Evolutionary conservation across 257 asterid genomes (phyloP), one percentile per base, ranked within the genome.

Genomic region (Henckelia pumila): DNA sequence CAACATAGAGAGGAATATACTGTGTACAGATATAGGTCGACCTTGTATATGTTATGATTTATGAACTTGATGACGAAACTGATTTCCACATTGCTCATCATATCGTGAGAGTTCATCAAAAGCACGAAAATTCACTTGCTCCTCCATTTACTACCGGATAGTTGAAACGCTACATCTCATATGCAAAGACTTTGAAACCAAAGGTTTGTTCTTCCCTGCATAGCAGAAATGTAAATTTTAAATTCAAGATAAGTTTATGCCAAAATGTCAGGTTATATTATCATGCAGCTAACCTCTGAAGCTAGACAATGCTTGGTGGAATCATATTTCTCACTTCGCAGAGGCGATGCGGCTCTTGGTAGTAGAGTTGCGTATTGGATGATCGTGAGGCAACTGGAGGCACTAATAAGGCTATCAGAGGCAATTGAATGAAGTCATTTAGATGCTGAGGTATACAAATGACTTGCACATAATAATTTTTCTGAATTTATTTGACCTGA

Each of bases 361-460:
- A 88, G 96, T 77, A 86, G 89, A 87, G 96, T 94, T 73, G 97
- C 99, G 71, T 94, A 94, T 77, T 95, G 99, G 40, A 94, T 94
- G 97, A 94, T 97, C 49, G 97, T 94, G 72, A 83, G 99, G 75
- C 99, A 91, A 79, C 83, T 91, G 37, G 97, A 94, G 84, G 99
- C 97, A 4, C 80, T 94, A 68, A 83, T 94, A 70, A 80, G 99
- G 85, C 97, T 90, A 53, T 88, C 99, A 17, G 99, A 94, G 79
- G n/a, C n/a, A n/a, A n/a, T n/a, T n/a, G n/a, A n/a, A n/a, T n/a
- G n/a, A n/a, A n/a, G n/a, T n/a, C n/a, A n/a, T n/a, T n/a, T n/a
- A n/a, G n/a, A n/a, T n/a, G n/a, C n/a, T n/a, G n/a, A n/a, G n/a
- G n/a, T n/a, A n/a, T n/a, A n/a, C n/a, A n/a, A n/a, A n/a, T n/a